These are phyloP conservation scores for Phyllosticta citriasiana DNA, from an alignment of 2,329 filamentous ascomycete genomes.

Conservation along the genomic window DNA sequence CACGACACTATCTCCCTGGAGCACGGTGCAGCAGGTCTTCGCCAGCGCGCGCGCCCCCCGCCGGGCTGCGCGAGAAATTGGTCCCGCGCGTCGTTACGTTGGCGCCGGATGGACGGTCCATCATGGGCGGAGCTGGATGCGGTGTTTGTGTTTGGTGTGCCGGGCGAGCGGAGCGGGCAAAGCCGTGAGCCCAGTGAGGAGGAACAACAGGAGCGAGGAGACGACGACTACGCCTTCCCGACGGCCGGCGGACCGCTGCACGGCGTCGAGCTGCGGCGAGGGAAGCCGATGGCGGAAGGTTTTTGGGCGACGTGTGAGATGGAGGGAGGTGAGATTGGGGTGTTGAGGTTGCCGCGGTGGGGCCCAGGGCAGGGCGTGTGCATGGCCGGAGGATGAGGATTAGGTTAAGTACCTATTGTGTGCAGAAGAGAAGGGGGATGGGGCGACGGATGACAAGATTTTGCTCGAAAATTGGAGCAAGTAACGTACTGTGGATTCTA, in stretches of 20 bases:
- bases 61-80: not conserved
- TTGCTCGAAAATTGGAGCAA: too few species aligned
- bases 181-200: too few species aligned
- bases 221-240: not conserved
- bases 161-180: too few species aligned
- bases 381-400: not conserved
- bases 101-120: not conserved
- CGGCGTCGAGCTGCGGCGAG: not conserved
- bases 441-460: too few species aligned
- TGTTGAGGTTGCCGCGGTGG: not conserved
- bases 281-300: not conserved
- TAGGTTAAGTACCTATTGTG: not conserved
- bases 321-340: not conserved
- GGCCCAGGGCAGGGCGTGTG: not conserved
- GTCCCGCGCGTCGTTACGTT: not conserved
- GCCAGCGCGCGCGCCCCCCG: too few species aligned
- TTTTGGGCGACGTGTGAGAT: not conserved
- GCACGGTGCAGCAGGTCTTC: not conserved
- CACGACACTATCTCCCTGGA: not conserved
- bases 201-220: not conserved
- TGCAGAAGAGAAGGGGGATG: not conserved
- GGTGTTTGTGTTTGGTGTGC: not conserved
- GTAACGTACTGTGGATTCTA: too few species aligned
- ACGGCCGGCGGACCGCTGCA: not conserved
- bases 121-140: not conserved